These are phyloP conservation scores for Termitomyces sp. DNA, from an alignment of 768 basidiomycete species.

Conservation along the genomic window DNA sequence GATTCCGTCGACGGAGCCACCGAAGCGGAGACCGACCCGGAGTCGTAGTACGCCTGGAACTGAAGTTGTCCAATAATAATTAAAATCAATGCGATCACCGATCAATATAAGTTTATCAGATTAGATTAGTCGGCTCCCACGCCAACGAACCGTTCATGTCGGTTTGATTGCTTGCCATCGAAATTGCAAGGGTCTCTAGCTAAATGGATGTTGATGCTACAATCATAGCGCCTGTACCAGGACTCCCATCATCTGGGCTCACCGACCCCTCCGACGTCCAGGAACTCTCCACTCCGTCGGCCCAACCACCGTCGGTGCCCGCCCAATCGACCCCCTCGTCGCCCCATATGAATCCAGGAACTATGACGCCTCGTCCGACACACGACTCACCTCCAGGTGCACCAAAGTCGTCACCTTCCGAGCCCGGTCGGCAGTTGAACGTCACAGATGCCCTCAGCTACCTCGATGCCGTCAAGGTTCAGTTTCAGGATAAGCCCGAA, in stretches of 20 bases:
- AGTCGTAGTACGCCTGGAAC: conserved; percentile 14
- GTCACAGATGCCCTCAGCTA: conserved; percentile 93
- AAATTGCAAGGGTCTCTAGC: conserved; percentile 11
- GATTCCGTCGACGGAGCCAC: conserved; percentile 10
- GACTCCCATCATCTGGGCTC: conserved; percentile 17
- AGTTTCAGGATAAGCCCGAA: conserved; percentile 86
- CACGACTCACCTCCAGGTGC: conserved; percentile 22
- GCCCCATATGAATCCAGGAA: conserved; percentile 12
- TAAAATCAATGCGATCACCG: not conserved
- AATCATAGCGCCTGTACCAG: conserved; percentile 15
- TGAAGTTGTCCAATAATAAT: too few relatives aligned
- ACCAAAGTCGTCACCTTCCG: conserved; percentile 28
- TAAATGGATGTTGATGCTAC: conserved; percentile 22
- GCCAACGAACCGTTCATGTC: conserved; percentile 6
- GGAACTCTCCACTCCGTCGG: conserved; percentile 5
- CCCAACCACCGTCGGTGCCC: not conserved
- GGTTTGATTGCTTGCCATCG: conserved; percentile 10
- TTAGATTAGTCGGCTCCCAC: conserved; percentile 19
- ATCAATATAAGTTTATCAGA: conserved; percentile 11
- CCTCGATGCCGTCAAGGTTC: conserved; percentile 90
- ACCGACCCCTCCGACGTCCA: conserved; percentile 9
- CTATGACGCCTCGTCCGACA: conserved; percentile 35
- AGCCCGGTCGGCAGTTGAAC: conserved; percentile 67
- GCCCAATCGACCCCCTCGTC: conserved; percentile 1
- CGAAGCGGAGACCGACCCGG: conserved; percentile 16